Evolutionary conservation across 345 rosid genomes (phyloP).

Genomic region (Aegle marmelos): DNA sequence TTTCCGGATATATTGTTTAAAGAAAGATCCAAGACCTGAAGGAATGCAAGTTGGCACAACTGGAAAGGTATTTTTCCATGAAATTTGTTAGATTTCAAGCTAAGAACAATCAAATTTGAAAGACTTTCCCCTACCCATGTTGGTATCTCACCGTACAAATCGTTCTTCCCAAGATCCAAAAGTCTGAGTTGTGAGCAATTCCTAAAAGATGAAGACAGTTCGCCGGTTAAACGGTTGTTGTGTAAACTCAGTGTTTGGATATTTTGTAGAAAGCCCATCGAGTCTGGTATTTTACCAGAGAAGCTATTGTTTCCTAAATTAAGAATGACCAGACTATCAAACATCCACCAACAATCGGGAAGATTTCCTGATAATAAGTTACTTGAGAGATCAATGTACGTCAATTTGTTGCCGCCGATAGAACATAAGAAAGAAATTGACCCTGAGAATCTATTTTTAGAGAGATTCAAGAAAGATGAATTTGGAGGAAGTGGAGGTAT

Average conservation of each 20-base stretch:
- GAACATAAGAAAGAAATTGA: neutral
- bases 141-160: neutral
- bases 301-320: neutral
- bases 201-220: neutral
- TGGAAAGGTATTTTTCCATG: neutral
- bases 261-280: neutral
- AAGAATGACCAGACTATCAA: neutral
- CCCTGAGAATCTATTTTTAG: neutral
- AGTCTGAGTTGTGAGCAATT: neutral
- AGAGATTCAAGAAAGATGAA: neutral
- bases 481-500: neutral
- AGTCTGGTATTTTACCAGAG: neutral
- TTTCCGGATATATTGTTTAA: neutral
- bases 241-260: neutral
- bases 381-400: neutral
- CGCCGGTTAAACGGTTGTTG: neutral
- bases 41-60: neutral
- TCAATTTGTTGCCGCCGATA: neutral
- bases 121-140: conserved; percentile 3
- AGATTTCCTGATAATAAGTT: neutral
- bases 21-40: conserved; percentile 14
- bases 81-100: neutral
- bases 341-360: neutral
- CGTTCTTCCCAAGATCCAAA: neutral
- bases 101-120: neutral